These are phyloP conservation scores for Chlorella variabilis DNA, from an alignment of 163 green algal species.

Conservation along the genomic window DNA sequence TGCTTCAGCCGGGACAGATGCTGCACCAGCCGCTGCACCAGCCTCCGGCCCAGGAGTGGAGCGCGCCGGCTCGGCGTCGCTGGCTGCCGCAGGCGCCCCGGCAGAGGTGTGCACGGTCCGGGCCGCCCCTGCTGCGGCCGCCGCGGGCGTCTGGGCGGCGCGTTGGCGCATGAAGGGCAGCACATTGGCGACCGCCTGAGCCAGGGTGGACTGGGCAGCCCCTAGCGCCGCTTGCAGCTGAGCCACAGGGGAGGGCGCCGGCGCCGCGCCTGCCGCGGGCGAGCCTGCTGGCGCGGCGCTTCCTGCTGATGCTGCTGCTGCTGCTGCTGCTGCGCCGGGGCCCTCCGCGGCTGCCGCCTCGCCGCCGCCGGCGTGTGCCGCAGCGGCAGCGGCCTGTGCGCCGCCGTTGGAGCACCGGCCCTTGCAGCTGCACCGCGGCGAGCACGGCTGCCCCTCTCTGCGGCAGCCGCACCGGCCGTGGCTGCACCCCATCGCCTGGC, in stretches of 20 bases:
- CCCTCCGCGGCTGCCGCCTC: background rate
- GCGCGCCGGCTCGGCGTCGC: too few relatives aligned
- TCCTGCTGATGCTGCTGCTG: background rate
- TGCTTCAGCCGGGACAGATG: too few relatives aligned
- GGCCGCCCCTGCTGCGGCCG: background rate
- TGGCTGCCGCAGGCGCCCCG: too few relatives aligned
- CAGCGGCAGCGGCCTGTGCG: background rate
- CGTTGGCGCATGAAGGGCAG: background rate
- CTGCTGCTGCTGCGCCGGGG: background rate
- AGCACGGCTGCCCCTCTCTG: background rate
- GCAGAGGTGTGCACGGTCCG: too few relatives aligned
- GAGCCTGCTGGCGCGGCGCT: background rate
- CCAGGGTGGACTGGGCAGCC: background rate
- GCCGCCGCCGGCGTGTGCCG: too few relatives aligned
- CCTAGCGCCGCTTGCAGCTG: background rate
- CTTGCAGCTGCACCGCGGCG: background rate
- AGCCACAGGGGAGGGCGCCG: background rate
- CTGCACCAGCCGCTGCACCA: too few relatives aligned
- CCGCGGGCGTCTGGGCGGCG: background rate
- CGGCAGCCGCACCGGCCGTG: constrained; percentile 1
- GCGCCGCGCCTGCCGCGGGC: background rate
- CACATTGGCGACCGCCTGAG: background rate
- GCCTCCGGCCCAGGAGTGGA: too few relatives aligned
- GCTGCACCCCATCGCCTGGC: background rate
- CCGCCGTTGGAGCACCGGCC: background rate